phyloP scores from a whole-genome alignment of 345 rosid species.

The Turnera subulata region DNA sequence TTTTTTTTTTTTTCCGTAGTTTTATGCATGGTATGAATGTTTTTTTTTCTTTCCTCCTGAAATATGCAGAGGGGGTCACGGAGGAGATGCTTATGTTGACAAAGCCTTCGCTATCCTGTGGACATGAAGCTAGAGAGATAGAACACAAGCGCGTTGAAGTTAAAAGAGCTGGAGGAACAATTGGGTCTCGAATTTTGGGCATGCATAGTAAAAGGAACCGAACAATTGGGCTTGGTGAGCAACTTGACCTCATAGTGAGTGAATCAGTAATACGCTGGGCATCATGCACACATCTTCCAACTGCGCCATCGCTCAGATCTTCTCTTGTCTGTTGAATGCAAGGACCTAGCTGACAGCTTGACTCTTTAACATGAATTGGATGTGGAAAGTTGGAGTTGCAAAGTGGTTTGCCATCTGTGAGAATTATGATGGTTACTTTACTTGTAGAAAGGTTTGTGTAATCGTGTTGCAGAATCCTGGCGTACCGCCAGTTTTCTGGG shows the following conservation, averaged over 20 bases:
- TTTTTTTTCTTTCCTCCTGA: neutral
- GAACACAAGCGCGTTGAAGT: constrained; percentile 29
- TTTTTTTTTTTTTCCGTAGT: neutral
- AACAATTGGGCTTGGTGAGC: constrained; percentile 58
- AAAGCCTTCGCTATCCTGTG: constrained; percentile 23
- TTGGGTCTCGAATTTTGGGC: constrained; percentile 36
- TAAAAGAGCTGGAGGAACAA: constrained; percentile 32
- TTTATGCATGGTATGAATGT: neutral
- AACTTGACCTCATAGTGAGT: constrained; percentile 39
- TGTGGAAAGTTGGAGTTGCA: neutral
- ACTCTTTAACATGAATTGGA: neutral
- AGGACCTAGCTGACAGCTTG: neutral
- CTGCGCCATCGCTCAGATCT: constrained; percentile 46
- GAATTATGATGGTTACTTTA: neutral
- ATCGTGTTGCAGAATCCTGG: constrained; percentile 2
- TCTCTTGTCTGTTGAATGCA: constrained; percentile 51
- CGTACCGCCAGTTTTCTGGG: neutral
- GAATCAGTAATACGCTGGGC: constrained; percentile 72
- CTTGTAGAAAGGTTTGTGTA: neutral
- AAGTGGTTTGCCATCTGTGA: neutral
- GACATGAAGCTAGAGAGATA: constrained; percentile 23
- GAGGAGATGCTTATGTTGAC: constrained; percentile 25
- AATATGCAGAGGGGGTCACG: constrained; percentile 26
- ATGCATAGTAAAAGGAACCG: constrained; percentile 51
- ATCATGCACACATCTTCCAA: constrained; percentile 52